phyloP scores from a whole-genome alignment of 2,329 filamentous ascomycete species.

The Aureobasidium pullulans region DNA sequence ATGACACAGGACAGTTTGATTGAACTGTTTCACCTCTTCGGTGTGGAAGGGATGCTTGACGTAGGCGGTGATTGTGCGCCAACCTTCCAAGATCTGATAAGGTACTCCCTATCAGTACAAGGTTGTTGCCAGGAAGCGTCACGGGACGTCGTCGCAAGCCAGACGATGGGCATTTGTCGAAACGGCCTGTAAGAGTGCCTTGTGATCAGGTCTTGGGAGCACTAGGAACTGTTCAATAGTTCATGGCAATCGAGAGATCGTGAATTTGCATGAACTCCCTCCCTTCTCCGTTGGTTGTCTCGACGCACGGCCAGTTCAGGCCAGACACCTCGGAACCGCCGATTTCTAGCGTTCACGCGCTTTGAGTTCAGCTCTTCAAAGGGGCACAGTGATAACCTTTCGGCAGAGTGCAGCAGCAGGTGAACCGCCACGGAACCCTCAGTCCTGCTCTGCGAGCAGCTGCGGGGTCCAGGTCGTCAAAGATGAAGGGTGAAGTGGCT shows the following conservation, averaged over 20 bases:
- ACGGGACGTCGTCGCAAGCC: slow-evolving; percentile 1
- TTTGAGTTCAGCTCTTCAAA: background rate
- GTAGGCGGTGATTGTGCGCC: background rate
- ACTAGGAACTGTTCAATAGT: background rate
- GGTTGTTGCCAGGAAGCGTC: background rate
- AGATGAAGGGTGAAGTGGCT: background rate
- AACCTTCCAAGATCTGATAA: background rate
- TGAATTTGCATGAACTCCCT: background rate
- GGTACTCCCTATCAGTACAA: background rate
- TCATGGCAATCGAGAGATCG: slow-evolving; percentile 2
- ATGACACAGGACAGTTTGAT: background rate
- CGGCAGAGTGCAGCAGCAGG: background rate
- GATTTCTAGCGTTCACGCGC: background rate
- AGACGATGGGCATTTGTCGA: background rate
- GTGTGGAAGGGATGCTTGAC: background rate
- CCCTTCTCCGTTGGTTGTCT: background rate
- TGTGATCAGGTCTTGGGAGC: background rate
- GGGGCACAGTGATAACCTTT: slow-evolving; percentile 1
- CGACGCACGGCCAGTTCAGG: slow-evolving; percentile 2
- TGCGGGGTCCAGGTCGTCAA: slow-evolving; percentile 1
- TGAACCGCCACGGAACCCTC: background rate
- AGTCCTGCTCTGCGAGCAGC: slow-evolving; percentile 6
- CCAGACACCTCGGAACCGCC: slow-evolving; percentile 2
- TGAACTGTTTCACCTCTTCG: background rate
- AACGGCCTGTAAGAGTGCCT: background rate